phyloP scores from a whole-genome alignment of 805 yeast species.

The Pichia ethanolica region DNA sequence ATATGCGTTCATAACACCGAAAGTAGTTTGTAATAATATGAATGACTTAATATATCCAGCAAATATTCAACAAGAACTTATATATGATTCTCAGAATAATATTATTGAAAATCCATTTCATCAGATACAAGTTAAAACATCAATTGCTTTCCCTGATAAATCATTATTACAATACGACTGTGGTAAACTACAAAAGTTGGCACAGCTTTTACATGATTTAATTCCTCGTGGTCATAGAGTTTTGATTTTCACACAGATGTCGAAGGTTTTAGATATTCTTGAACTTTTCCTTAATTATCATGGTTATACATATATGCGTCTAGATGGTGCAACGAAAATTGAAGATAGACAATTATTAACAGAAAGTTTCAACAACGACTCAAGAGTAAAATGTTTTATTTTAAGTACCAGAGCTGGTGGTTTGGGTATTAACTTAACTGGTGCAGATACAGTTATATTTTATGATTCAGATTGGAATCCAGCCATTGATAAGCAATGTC shows the following conservation, averaged over 20 bases:
- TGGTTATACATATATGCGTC: slow-evolving; percentile 88
- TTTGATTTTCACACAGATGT: slow-evolving; percentile 95
- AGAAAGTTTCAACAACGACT: slow-evolving; percentile 84
- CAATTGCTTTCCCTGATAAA: slow-evolving; percentile 95
- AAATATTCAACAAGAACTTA: slow-evolving; percentile 24
- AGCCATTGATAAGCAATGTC: slow-evolving; percentile 98
- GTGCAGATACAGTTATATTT: slow-evolving; percentile 97
- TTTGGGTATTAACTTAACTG: slow-evolving; percentile 92
- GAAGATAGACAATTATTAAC: slow-evolving; percentile 95
- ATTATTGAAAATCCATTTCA: slow-evolving; percentile 52
- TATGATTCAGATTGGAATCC: slow-evolving; percentile 99
- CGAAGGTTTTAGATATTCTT: slow-evolving; percentile 85
- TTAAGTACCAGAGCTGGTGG: slow-evolving; percentile 97
- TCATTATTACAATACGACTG: slow-evolving; percentile 89
- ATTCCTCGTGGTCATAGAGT: slow-evolving; percentile 89
- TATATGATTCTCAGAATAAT: slow-evolving; percentile 23
- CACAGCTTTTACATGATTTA: slow-evolving; percentile 64
- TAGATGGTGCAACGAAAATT: slow-evolving; percentile 95
- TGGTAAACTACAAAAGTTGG: slow-evolving; percentile 87
- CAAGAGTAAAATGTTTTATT: slow-evolving; percentile 82
- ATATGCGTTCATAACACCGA: slow-evolving; percentile 83
- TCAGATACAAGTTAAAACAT: slow-evolving; percentile 72
- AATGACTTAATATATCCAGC: slow-evolving; percentile 43
- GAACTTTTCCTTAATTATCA: slow-evolving; percentile 91
- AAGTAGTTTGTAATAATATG: slow-evolving; percentile 71